Evolutionary conservation across 2,329 filamentous ascomycete species (phyloP), one percentile per base, ranked within the genome.

Genomic region (Ophiosphaerella korrae): DNA sequence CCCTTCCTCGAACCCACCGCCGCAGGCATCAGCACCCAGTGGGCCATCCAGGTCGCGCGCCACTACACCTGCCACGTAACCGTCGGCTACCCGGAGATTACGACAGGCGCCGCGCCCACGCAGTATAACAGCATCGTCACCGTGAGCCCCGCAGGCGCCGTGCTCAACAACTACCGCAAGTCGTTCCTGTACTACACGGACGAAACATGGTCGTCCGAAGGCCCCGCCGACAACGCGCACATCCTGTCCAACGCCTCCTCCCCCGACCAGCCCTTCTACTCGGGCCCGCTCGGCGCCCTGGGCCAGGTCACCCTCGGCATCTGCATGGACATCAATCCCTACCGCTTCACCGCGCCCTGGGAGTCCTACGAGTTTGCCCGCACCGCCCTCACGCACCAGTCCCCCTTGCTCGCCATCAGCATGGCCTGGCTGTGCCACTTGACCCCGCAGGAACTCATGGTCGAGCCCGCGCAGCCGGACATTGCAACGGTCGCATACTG

Each of bases 391-490:
- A 73, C 83, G 1, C 73, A 75, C 0, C 64, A 79, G 0, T 82
- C 87, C 0, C 84, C 85, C 12, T 55, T 92, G 0, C 84, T 90
- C 1, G 83, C 92, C 31, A 60, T 93, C 0, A 84, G 83, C 3
- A 92, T 92, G 89, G 88, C 90, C 0, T 93, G 89, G 89, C 77
- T 89, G 29, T 90, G 88, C 13, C 67, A 76, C 24, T 68, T 84
- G 21, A 1, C 77, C 70, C 48, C 84, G 78, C 53, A 80, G 78
- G 62, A 78, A 72, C 1, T 77, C 63, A 14, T 50, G 52, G 7
- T 85, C 77, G 66, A 84, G 64, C 51, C 77, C 60, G 24, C 75
- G 57, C 57, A 83, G 42, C 88, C 88, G 0, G 89, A 92, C 57
- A 80, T 89, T 74, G 84, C 89, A 21, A 91, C 88, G 0, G 67